Percentiles rank a stretch among this genome's conserved stretches.
phyloP scores from a whole-genome alignment of 345 rosid genomes.

The Aethionema arabicum region DNA sequence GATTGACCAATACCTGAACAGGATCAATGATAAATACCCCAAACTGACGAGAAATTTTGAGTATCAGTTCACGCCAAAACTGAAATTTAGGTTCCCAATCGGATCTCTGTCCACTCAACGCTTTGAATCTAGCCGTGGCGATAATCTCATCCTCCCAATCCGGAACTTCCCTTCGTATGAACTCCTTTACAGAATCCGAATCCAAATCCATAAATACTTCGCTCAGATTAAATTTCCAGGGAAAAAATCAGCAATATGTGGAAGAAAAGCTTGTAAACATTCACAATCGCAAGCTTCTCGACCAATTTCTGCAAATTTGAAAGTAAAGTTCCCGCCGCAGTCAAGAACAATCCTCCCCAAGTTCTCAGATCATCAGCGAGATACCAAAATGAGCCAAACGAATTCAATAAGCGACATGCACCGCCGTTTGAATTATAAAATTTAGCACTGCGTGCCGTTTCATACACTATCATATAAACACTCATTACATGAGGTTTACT shows the following conservation, averaged over 20 bases:
- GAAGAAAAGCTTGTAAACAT: background rate
- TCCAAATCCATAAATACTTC: conserved; percentile 38
- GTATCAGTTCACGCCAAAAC: conserved; percentile 78
- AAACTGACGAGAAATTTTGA: conserved; percentile 55
- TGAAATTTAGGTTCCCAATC: conserved; percentile 78
- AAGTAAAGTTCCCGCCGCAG: conserved; percentile 29
- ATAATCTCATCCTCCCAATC: conserved; percentile 83
- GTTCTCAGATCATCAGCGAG: conserved; percentile 16
- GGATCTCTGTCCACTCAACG: conserved; percentile 84
- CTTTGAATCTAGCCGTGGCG: conserved; percentile 79
- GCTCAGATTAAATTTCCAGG: background rate
- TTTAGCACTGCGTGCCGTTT: conserved; percentile 23
- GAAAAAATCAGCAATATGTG: background rate
- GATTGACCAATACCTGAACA: conserved; percentile 51
- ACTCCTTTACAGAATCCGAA: conserved; percentile 43
- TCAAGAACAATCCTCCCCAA: background rate
- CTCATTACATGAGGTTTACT: too few species aligned
- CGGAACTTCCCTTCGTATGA: conserved; percentile 58
- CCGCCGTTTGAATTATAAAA: background rate
- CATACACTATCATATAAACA: too few species aligned
- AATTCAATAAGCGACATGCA: conserved; percentile 11
- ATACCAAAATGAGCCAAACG: background rate
- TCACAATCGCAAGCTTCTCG: background rate
- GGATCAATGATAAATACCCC: conserved; percentile 51
- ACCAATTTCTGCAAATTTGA: conserved; percentile 17